Percentiles rank a stretch among this genome's conserved stretches.
These are phyloP conservation scores for Didymella exigua DNA, from an alignment of 2,329 filamentous ascomycete genomes.

Conservation along the genomic window DNA sequence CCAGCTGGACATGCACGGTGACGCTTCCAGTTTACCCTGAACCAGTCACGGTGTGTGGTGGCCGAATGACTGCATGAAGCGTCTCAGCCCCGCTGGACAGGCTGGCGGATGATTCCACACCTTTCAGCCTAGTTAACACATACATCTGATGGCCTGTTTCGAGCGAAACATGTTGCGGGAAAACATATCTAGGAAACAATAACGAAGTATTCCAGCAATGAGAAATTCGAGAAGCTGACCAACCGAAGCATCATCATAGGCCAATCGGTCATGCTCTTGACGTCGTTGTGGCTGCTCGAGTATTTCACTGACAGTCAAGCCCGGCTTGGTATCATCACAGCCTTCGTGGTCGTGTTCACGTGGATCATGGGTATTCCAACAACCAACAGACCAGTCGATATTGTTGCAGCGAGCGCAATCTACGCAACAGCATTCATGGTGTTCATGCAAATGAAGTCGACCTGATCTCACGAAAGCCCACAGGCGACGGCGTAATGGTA, in stretches of 20 bases:
- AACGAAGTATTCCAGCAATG: conserved; percentile 22
- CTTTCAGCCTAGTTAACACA: too few species aligned
- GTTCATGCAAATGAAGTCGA: conserved; percentile 8
- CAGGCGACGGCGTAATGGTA: too few species aligned
- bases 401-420: conserved; percentile 30
- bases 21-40: too few species aligned
- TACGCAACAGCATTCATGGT: conserved; percentile 20
- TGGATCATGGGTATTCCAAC: conserved; percentile 14
- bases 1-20: too few species aligned
- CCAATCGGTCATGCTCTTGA: conserved; percentile 29
- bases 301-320: conserved; percentile 3
- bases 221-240: conserved; percentile 19
- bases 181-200: conserved; percentile 2
- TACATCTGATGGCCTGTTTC: too few species aligned
- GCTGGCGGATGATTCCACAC: too few species aligned
- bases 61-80: too few species aligned
- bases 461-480: too few species aligned
- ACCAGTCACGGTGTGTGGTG: too few species aligned
- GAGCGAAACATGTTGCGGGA: conserved; percentile 5
- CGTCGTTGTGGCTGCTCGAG: conserved; percentile 32
- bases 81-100: too few species aligned
- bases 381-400: conserved; percentile 27
- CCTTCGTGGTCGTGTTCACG: conserved; percentile 27
- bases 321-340: conserved; percentile 29
- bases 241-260: conserved; percentile 19